Evolutionary conservation across 2,329 filamentous ascomycete species (phyloP).

Genomic region (Emergomyces orientalis): DNA sequence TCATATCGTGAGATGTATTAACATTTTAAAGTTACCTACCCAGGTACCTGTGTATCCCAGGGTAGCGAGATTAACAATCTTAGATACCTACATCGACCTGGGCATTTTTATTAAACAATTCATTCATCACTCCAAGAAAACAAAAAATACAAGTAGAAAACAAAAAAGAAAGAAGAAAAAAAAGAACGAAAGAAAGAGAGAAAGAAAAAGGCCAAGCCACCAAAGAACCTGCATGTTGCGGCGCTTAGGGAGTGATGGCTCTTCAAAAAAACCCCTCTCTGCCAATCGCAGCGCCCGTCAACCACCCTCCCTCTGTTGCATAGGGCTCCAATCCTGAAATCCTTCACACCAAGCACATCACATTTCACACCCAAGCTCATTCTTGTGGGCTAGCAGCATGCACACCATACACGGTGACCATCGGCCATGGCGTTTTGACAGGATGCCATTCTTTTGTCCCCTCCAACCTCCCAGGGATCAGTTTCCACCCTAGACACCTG

Average conservation of each 20-base stretch:
- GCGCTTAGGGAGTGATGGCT: neutral
- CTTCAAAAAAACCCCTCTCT: too few species aligned
- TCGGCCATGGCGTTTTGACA: neutral
- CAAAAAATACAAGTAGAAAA: too few species aligned
- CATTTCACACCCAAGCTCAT: neutral
- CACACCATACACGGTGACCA: neutral
- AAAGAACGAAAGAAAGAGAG: neutral
- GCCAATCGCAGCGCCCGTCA: constrained; percentile 1
- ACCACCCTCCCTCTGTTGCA: neutral
- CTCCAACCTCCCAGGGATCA: neutral
- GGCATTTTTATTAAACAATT: too few species aligned
- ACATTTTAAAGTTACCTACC: too few species aligned
- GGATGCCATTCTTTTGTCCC: neutral
- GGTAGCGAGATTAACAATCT: too few species aligned
- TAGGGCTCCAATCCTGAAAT: neutral
- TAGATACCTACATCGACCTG: too few species aligned
- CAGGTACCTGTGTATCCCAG: too few species aligned
- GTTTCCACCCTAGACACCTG: neutral
- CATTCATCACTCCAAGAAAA: too few species aligned
- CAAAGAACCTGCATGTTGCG: neutral
- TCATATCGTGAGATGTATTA: too few species aligned
- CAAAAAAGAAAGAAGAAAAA: neutral
- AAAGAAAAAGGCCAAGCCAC: neutral
- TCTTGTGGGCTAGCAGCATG: neutral
- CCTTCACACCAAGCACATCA: neutral